Evolutionary conservation across 139 green algal species (phyloP).

Genomic region (Edaphochlamys debaryana): DNA sequence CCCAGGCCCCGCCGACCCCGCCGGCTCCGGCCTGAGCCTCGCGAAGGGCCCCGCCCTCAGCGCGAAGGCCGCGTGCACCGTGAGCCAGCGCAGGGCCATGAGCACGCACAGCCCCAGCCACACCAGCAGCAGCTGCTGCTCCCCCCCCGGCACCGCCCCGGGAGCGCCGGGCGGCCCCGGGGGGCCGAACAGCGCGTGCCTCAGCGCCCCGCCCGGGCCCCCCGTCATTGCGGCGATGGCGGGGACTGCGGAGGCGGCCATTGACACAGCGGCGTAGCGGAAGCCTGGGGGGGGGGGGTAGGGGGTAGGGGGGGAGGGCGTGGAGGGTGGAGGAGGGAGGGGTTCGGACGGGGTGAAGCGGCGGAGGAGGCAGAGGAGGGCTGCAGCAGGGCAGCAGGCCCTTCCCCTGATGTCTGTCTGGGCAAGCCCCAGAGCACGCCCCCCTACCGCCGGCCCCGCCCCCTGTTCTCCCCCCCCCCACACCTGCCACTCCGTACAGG

Average conservation of each 20-base stretch:
- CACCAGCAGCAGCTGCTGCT: constrained; percentile 59
- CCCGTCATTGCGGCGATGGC: constrained; percentile 5
- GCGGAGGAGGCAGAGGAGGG: too few relatives aligned
- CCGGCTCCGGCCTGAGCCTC: neutral
- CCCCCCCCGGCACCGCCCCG: neutral
- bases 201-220: constrained; percentile 44
- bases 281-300: constrained; percentile 76
- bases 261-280: constrained; percentile 60
- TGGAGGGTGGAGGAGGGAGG: too few relatives aligned
- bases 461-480: too few relatives aligned
- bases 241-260: constrained; percentile 21
- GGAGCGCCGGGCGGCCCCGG: constrained; percentile 56
- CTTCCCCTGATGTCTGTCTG: too few relatives aligned
- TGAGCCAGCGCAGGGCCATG: constrained; percentile 69
- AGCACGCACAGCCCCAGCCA: constrained; percentile 73
- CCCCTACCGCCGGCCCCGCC: too few relatives aligned
- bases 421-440: too few relatives aligned
- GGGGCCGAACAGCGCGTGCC: constrained; percentile 40
- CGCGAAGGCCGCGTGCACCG: constrained; percentile 52
- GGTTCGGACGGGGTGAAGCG: too few relatives aligned
- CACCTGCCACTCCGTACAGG: too few relatives aligned
- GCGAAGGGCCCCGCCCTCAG: constrained; percentile 25
- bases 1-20: neutral
- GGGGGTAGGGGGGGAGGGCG: too few relatives aligned
- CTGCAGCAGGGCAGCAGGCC: too few relatives aligned